Evolutionary conservation across 148 eudicot species (phyloP), one percentile per base, ranked within the genome.

Genomic region (Chenopodium berlandieri): DNA sequence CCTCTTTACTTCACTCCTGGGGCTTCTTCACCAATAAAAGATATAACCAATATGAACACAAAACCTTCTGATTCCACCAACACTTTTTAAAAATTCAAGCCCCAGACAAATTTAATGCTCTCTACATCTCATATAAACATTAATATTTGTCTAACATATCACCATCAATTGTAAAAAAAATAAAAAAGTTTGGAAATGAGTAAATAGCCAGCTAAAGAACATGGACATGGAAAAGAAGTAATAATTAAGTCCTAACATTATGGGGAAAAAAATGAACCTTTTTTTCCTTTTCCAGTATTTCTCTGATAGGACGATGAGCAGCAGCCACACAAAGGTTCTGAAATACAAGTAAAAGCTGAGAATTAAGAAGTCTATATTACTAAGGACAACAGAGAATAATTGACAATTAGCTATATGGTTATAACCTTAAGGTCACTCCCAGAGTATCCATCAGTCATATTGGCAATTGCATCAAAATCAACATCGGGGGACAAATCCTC

Each of bases 351-450:
- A 46, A 47, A 44, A 40, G 44, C 60, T 32, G 17, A 58, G 2
- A 40, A 16, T 64, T 30, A 72, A 78, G 73, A 78, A 3, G 69
- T 80, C 37, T 48, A 67, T 77, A 81, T 12, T 31, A 70, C 30
- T 22, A 34, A 70, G 4, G 75, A 50, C 72, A 71, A 78, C 23
- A 58, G 32, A 75, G 68, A 27, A 25, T 66, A 58, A 67, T 56
- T 17, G 17, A 56, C 11, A 76, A 82, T 56, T 67, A 50, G 80
- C 30, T 63, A 74, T 12, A 71, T 22, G 58, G 27, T 76, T 30
- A 70, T 65, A 78, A 96, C 99, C 98, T 96, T 96, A 54, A 96
- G 94, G 80, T 96, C 99, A 86, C 99, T 96, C 84, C 99, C 99
- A 62, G 99, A 96, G 79, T 96, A 96, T 78, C 99, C 99, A 78